Evolutionary conservation across 257 asterid species (phyloP).

Genomic region (Forsythia suspensa): DNA sequence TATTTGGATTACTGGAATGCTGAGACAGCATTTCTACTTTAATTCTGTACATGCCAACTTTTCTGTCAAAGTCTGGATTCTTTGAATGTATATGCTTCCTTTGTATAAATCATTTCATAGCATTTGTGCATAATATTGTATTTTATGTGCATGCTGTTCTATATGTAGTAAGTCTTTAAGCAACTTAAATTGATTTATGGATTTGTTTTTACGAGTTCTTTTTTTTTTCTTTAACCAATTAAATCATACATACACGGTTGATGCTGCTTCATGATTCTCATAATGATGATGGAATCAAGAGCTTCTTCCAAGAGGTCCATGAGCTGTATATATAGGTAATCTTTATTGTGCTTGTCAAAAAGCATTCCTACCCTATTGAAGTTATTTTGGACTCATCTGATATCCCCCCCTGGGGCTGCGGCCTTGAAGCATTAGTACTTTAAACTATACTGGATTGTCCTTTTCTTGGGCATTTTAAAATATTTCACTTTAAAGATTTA

Average conservation of each 20-base stretch:
- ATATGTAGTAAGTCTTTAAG: neutral
- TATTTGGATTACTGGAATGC: neutral
- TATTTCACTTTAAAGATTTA: neutral
- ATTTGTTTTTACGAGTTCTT: neutral
- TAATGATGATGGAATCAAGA: constrained; percentile 96
- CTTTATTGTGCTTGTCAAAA: neutral
- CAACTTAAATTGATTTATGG: neutral
- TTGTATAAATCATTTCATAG: constrained; percentile 9
- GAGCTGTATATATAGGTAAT: constrained; percentile 87
- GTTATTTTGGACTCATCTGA: neutral
- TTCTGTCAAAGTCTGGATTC: neutral
- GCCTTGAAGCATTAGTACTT: neutral
- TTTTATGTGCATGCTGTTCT: neutral
- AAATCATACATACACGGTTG: constrained; percentile 76
- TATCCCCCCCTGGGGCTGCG: neutral
- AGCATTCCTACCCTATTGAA: neutral
- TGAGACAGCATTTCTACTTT: neutral
- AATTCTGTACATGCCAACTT: neutral
- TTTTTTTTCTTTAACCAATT: constrained; percentile 48
- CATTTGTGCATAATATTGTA: constrained; percentile 9
- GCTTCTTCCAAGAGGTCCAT: constrained; percentile 97
- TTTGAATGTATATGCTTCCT: neutral
- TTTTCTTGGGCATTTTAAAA: neutral
- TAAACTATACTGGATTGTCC: neutral
- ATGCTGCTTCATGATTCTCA: constrained; percentile 99